These are phyloP conservation scores for Cylindrotheca closterium DNA, from an alignment of 108 stramenopile species.

Conservation along the genomic window DNA sequence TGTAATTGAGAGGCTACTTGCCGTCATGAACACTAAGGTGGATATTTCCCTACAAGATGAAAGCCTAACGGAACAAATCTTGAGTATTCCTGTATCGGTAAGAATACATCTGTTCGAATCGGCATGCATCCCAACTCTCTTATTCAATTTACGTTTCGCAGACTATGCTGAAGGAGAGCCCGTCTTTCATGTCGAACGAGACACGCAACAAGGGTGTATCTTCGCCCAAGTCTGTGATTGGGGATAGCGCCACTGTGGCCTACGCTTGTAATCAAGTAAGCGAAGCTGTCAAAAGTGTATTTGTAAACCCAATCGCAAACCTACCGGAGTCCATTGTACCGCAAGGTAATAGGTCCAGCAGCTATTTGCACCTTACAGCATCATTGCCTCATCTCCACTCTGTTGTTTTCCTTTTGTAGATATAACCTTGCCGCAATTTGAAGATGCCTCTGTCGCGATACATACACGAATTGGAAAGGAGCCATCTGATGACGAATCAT, in stretches of 20 bases:
- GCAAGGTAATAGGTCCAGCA: constrained; percentile 5
- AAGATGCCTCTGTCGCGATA: constrained; percentile 30
- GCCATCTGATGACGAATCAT: not conserved
- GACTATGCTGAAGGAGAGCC: constrained; percentile 10
- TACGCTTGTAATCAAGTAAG: constrained; percentile 12
- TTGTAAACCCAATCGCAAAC: constrained; percentile 24
- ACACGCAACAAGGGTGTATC: constrained; percentile 1
- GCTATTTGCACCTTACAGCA: not conserved
- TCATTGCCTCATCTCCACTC: not conserved
- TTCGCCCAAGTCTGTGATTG: constrained; percentile 24
- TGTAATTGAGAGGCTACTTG: constrained; percentile 52
- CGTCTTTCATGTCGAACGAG: not conserved
- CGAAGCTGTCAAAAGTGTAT: constrained; percentile 11
- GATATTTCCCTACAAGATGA: not conserved
- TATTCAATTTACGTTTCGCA: not conserved
- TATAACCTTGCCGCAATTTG: not conserved
- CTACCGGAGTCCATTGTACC: constrained; percentile 17
- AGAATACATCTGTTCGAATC: not conserved
- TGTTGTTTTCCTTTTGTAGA: constrained; percentile 1
- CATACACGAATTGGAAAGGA: constrained; percentile 54
- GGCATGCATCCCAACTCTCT: not conserved
- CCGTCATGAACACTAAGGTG: constrained; percentile 20
- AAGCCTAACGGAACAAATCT: constrained; percentile 23
- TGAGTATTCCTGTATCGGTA: constrained; percentile 34
- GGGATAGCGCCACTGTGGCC: constrained; percentile 13